Percentiles rank a stretch among this genome's conserved stretches.
Conservation (phyloP, 495 filamentous ascomycete genomes). For the Penicillium paradoxum region DNA sequence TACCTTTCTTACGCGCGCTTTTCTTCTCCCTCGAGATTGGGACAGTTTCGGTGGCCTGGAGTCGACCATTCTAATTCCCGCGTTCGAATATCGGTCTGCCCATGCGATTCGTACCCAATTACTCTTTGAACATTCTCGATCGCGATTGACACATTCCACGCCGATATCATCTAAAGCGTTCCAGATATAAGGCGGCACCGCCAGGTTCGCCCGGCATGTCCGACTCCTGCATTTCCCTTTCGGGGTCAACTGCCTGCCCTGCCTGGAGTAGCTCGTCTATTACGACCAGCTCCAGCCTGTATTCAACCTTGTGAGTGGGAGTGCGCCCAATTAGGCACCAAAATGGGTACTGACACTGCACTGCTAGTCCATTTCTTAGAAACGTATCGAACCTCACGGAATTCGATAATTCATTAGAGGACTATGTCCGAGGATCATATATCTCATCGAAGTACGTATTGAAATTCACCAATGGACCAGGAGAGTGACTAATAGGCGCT, state of each 20-base stretch:
- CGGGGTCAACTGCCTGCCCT: slow-evolving; percentile 71
- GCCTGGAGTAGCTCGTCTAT: slow-evolving; percentile 81
- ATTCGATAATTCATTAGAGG: slow-evolving; percentile 72
- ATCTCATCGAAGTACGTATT: slow-evolving; percentile 65
- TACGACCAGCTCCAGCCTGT: slow-evolving; percentile 61
- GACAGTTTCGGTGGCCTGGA: slow-evolving; percentile 16
- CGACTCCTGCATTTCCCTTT: slow-evolving; percentile 67
- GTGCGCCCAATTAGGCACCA: background rate
- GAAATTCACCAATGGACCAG: background rate
- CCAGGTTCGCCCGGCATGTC: slow-evolving; percentile 29
- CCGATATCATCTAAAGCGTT: slow-evolving; percentile 10
- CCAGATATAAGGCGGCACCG: slow-evolving; percentile 2
- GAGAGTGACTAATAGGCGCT: slow-evolving; percentile 13
- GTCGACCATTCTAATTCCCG: slow-evolving; percentile 8
- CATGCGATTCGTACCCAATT: slow-evolving; percentile 10
- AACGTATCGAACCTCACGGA: slow-evolving; percentile 68
- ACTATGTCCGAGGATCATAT: slow-evolving; percentile 71
- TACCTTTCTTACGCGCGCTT: slow-evolving; percentile 13
- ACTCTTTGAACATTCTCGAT: slow-evolving; percentile 6
- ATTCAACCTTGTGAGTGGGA: slow-evolving; percentile 68
- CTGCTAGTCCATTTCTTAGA: slow-evolving; percentile 74
- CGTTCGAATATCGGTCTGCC: slow-evolving; percentile 3
- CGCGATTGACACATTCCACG: slow-evolving; percentile 24
- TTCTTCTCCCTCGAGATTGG: slow-evolving; percentile 21
- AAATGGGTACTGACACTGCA: slow-evolving; percentile 21